A percentile compares a stretch with the other conserved stretches of the same genome.
Evolutionary conservation across 345 rosid genomes (phyloP).

Genomic region (Cardiospermum halicacabum): DNA sequence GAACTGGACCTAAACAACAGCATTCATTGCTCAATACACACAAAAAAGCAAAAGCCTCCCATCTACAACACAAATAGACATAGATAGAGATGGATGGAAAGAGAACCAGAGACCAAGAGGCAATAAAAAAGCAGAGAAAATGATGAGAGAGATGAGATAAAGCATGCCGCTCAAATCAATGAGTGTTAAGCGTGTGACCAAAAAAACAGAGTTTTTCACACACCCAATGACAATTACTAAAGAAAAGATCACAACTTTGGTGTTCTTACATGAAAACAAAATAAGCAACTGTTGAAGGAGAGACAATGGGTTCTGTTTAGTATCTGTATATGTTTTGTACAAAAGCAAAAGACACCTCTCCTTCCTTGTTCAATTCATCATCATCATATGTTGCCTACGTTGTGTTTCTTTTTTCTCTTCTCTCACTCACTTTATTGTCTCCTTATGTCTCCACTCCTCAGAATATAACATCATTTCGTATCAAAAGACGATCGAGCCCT

Average conservation of each 20-base stretch:
- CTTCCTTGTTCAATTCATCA: constrained; percentile 21
- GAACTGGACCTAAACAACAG: constrained; percentile 23
- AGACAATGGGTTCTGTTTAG: constrained; percentile 45
- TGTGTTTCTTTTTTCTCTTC: background rate
- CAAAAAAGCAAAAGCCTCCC: constrained; percentile 31
- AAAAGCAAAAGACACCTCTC: constrained; percentile 20
- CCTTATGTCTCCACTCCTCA: background rate
- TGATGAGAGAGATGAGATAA: constrained; percentile 12
- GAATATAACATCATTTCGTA: background rate
- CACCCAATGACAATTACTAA: too few species aligned
- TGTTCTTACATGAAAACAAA: constrained; percentile 12
- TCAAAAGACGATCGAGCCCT: constrained; percentile 25
- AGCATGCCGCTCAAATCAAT: constrained; percentile 33
- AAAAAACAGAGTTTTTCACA: too few species aligned
- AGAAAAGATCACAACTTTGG: too few species aligned
- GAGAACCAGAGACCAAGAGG: background rate
- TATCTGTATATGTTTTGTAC: constrained; percentile 23
- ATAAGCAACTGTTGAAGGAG: constrained; percentile 1
- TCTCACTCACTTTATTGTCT: background rate
- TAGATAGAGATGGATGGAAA: constrained; percentile 16
- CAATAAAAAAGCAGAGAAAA: background rate
- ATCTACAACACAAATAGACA: too few species aligned
- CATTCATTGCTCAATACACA: constrained; percentile 25
- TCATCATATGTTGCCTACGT: constrained; percentile 22
- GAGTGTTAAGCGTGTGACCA: background rate